Evolutionary conservation across 495 filamentous ascomycete genomes (phyloP).

Genomic region (Xylaria bambusicola): DNA sequence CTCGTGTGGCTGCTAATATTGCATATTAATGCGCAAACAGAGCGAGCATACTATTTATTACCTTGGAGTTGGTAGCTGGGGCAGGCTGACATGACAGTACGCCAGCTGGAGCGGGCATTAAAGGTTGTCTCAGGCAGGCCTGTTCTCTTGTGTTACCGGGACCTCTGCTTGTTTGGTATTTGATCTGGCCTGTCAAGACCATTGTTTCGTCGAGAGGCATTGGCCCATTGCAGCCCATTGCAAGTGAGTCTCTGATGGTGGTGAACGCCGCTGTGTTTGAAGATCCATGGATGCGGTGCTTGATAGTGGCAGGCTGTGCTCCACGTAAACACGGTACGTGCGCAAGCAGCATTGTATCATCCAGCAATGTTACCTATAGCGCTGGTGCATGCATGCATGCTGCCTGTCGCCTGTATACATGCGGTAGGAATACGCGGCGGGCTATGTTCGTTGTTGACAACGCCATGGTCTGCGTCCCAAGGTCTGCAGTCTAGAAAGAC

Average conservation of each 20-base stretch:
- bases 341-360: not conserved
- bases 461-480: too few relatives aligned
- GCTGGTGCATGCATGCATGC: not conserved
- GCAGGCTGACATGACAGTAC: too few relatives aligned
- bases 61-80: too few relatives aligned
- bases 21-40: slow-evolving; percentile 21
- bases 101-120: not conserved
- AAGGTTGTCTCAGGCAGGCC: not conserved
- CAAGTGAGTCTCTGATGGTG: not conserved
- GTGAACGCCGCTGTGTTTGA: slow-evolving; percentile 13
- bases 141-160: not conserved
- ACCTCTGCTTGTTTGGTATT: too few relatives aligned
- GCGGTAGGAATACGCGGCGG: not conserved
- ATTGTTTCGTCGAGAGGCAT: slow-evolving; percentile 10
- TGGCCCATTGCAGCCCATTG: slow-evolving; percentile 6
- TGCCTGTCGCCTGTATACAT: too few relatives aligned
- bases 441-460: not conserved
- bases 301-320: slow-evolving; percentile 3
- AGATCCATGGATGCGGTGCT: slow-evolving; percentile 14
- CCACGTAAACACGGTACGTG: slow-evolving; percentile 11
- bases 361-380: not conserved
- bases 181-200: not conserved
- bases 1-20: slow-evolving; percentile 37
- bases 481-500: too few relatives aligned
- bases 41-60: too few relatives aligned